Evolutionary conservation across 768 basidiomycete genomes (phyloP).

Genomic region (Trametes cingulata): DNA sequence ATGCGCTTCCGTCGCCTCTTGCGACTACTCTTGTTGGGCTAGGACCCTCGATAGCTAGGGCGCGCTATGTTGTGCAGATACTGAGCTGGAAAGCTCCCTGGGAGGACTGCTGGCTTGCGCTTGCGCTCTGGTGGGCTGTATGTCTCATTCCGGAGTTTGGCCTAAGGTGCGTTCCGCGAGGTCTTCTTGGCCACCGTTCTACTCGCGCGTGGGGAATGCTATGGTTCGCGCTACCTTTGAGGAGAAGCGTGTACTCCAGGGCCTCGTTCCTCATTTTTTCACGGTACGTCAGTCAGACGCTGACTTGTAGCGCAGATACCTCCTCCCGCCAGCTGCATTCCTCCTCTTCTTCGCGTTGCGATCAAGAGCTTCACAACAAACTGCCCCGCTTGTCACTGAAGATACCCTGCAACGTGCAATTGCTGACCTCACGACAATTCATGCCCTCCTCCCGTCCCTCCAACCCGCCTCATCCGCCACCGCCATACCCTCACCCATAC

Average conservation of each 20-base stretch:
- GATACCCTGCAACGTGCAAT: slow-evolving; percentile 52
- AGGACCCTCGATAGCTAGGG: slow-evolving; percentile 49
- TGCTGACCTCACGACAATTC: slow-evolving; percentile 66
- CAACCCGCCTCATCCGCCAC: slow-evolving; percentile 33
- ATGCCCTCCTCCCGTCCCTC: slow-evolving; percentile 52
- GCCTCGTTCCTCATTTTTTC: no score
- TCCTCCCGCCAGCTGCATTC: slow-evolving; percentile 55
- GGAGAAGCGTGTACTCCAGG: no score
- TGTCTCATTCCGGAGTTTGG: slow-evolving; percentile 53
- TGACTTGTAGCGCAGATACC: slow-evolving; percentile 44
- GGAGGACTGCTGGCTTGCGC: slow-evolving; percentile 64
- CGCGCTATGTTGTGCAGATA: slow-evolving; percentile 48
- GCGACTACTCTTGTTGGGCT: slow-evolving; percentile 62
- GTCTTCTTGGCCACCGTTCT: background rate
- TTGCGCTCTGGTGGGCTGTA: slow-evolving; percentile 76
- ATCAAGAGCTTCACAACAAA: slow-evolving; percentile 21
- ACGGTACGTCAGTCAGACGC: background rate
- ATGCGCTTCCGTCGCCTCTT: slow-evolving; percentile 61
- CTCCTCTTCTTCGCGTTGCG: slow-evolving; percentile 38
- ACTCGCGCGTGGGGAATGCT: no score
- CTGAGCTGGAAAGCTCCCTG: slow-evolving; percentile 57
- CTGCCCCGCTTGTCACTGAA: slow-evolving; percentile 51
- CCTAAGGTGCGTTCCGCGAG: slow-evolving; percentile 45
- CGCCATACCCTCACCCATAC: slow-evolving; percentile 31
- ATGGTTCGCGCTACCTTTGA: no score